These are phyloP conservation scores for Rhodofomes roseus DNA, from an alignment of 1,284 basidiomycete genomes.

Conservation along the genomic window DNA sequence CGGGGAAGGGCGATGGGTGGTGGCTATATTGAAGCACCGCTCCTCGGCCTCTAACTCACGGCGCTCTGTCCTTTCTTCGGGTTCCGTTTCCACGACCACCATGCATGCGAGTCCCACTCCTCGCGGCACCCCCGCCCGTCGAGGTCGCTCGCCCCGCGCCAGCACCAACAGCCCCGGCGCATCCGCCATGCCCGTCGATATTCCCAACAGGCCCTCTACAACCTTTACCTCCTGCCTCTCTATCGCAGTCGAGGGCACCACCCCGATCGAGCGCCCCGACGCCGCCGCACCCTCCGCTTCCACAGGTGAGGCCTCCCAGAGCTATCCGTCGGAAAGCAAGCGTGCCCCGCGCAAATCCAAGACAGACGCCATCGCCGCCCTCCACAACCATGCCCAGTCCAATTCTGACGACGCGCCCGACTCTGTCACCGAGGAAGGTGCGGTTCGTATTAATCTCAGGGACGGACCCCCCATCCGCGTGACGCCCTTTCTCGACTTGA, in stretches of 20 bases:
- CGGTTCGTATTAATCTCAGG: conserved; percentile 30
- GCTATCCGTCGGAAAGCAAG: conserved; percentile 42
- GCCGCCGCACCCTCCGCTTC: conserved; percentile 9
- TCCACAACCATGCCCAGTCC: conserved; percentile 62
- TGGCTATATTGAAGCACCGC: conserved; percentile 17
- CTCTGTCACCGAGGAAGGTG: conserved; percentile 21
- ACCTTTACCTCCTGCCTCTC: conserved; percentile 63
- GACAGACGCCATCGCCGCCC: conserved; percentile 74
- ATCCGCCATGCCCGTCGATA: conserved; percentile 30
- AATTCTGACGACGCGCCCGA: conserved; percentile 40
- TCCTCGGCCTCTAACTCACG: conserved; percentile 14
- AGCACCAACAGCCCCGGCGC: conserved; percentile 38
- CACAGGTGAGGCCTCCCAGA: conserved; percentile 22
- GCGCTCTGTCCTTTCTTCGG: conserved; percentile 16
- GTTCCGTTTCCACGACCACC: conserved; percentile 24
- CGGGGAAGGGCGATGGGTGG: conserved; percentile 21
- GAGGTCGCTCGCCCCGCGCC: conserved; percentile 49
- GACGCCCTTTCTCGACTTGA: conserved; percentile 58
- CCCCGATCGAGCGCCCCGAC: conserved; percentile 42
- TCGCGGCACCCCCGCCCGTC: conserved; percentile 52
- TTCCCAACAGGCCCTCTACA: conserved; percentile 38
- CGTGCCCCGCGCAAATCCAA: conserved; percentile 84
- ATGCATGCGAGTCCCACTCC: conserved; percentile 30
- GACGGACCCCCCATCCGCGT: conserved; percentile 56
- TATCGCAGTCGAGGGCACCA: conserved; percentile 63